Conservation (phyloP, 768 basidiomycete species). For the Wakefieldia striispora region DNA sequence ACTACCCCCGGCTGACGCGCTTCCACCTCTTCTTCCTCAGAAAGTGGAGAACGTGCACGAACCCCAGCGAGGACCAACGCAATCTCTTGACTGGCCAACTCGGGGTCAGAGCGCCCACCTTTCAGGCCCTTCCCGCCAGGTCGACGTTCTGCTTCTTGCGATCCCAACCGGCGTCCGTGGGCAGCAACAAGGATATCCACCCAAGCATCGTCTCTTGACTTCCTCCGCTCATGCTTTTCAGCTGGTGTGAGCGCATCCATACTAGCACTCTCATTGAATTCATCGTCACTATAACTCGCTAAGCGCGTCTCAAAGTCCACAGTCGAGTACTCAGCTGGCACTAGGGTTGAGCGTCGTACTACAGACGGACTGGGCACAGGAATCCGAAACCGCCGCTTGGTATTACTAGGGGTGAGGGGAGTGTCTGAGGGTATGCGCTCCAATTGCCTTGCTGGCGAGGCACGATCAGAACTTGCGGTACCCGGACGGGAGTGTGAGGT, state of each 20-base stretch:
- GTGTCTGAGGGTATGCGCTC: slow-evolving; percentile 29
- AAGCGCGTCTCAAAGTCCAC: slow-evolving; percentile 84
- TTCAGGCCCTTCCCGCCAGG: slow-evolving; percentile 30
- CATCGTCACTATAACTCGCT: slow-evolving; percentile 57
- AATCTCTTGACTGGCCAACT: slow-evolving; percentile 69
- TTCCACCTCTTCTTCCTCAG: slow-evolving; percentile 41
- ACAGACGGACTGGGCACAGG: slow-evolving; percentile 55
- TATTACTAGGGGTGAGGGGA: slow-evolving; percentile 25
- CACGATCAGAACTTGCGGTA: slow-evolving; percentile 19
- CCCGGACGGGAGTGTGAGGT: slow-evolving; percentile 17
- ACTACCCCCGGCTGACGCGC: slow-evolving; percentile 20
- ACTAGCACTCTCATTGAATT: slow-evolving; percentile 41
- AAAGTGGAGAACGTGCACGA: slow-evolving; percentile 33
- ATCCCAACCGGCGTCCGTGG: slow-evolving; percentile 48
- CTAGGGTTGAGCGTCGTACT: slow-evolving; percentile 46
- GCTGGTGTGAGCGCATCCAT: slow-evolving; percentile 40
- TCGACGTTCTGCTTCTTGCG: slow-evolving; percentile 49
- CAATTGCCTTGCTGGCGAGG: slow-evolving; percentile 18
- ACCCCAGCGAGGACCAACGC: slow-evolving; percentile 67
- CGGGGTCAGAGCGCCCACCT: slow-evolving; percentile 56
- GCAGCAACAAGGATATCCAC: slow-evolving; percentile 80
- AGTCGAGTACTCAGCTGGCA: slow-evolving; percentile 74
- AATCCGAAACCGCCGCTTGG: slow-evolving; percentile 58
- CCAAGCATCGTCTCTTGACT: slow-evolving; percentile 73
- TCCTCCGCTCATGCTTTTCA: slow-evolving; percentile 40